Evolutionary conservation across 2,329 filamentous ascomycete genomes (phyloP).

Genomic region (Cercospora janseana): DNA sequence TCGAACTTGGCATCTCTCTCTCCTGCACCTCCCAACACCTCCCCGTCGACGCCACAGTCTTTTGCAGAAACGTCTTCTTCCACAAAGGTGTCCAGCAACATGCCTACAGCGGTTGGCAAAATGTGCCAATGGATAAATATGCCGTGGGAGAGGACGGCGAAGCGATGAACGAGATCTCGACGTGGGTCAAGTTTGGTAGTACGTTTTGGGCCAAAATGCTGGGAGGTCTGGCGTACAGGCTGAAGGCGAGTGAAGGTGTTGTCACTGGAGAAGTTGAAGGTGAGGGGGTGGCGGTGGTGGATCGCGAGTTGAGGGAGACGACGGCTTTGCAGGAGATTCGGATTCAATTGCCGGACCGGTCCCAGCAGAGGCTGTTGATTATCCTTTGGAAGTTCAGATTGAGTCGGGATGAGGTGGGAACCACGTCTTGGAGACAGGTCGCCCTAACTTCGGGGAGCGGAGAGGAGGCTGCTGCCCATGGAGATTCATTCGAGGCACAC

Average conservation of each 20-base stretch:
- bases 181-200: constrained; percentile 43
- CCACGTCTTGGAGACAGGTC: constrained; percentile 31
- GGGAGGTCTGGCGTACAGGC: constrained; percentile 30
- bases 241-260: neutral
- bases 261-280: neutral
- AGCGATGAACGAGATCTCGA: constrained; percentile 28
- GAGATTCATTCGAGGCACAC: neutral
- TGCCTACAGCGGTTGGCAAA: constrained; percentile 27
- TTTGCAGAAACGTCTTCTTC: constrained; percentile 32
- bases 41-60: constrained; percentile 22
- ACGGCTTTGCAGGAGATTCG: constrained; percentile 47
- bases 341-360: constrained; percentile 33
- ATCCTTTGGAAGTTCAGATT: constrained; percentile 35
- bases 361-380: constrained; percentile 32
- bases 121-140: constrained; percentile 18
- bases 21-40: constrained; percentile 31
- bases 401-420: constrained; percentile 25
- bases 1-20: constrained; percentile 37
- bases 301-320: constrained; percentile 38
- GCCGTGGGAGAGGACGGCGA: constrained; percentile 16
- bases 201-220: constrained; percentile 46
- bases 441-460: constrained; percentile 20
- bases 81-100: constrained; percentile 24
- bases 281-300: constrained; percentile 30
- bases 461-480: neutral